Evolutionary conservation across 78 protist genomes (phyloP).

Genomic region (Dictyostelium intermedium): DNA sequence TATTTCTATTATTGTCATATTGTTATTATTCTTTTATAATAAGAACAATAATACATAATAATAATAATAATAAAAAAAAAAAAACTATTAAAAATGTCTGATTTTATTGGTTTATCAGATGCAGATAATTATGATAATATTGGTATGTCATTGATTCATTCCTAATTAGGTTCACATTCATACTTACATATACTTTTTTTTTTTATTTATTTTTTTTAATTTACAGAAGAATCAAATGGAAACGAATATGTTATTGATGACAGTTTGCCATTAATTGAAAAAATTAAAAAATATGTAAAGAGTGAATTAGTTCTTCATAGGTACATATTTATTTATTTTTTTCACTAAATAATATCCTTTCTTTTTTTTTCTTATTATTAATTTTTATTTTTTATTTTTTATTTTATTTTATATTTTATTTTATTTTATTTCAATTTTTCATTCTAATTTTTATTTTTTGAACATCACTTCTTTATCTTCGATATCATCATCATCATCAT

Average conservation of each 20-base stretch:
- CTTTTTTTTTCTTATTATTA: neutral
- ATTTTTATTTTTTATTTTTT: neutral
- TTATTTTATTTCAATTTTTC: no score
- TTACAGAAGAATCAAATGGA: neutral
- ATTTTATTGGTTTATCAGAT: slow-evolving; percentile 27
- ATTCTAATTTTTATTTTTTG: no score
- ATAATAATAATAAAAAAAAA: neutral
- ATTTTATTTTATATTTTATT: no score
- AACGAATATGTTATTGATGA: slow-evolving; percentile 55
- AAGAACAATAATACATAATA: neutral
- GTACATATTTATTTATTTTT: neutral
- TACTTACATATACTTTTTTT: no score
- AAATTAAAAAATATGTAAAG: slow-evolving; percentile 53
- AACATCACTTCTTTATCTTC: no score
- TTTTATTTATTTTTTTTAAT: no score
- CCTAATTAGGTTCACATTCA: no score
- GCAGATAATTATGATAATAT: slow-evolving; percentile 3
- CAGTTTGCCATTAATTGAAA: slow-evolving; percentile 36
- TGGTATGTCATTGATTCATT: neutral
- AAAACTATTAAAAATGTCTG: neutral
- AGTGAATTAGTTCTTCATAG: slow-evolving; percentile 52
- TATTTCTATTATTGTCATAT: neutral
- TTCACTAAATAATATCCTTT: no score
- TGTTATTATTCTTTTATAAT: neutral
- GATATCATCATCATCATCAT: no score